phyloP scores from a whole-genome alignment of 2,329 filamentous ascomycete genomes.

The Aquanectria penicillioides region DNA sequence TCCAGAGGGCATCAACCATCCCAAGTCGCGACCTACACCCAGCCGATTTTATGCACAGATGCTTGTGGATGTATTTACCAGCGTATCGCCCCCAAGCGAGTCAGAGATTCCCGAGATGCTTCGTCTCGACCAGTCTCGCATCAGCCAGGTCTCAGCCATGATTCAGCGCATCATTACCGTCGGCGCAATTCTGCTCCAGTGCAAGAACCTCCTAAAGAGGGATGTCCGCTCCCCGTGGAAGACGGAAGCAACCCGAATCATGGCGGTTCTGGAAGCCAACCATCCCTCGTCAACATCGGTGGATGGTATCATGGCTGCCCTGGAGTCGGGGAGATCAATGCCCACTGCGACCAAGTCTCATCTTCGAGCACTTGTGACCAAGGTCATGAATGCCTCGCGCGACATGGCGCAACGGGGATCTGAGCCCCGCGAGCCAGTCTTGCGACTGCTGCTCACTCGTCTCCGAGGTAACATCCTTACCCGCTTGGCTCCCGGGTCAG shows the following conservation, averaged over 20 bases:
- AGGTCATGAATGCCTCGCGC: slow-evolving; percentile 62
- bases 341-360: slow-evolving; percentile 69
- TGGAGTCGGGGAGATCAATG: slow-evolving; percentile 72
- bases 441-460: slow-evolving; percentile 75
- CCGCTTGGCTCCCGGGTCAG: slow-evolving; percentile 71
- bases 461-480: slow-evolving; percentile 73
- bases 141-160: slow-evolving; percentile 54
- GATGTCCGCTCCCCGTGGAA: slow-evolving; percentile 84
- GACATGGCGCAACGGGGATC: slow-evolving; percentile 54
- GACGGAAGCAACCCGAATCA: slow-evolving; percentile 76
- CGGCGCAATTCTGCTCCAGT: slow-evolving; percentile 79
- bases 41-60: slow-evolving; percentile 81
- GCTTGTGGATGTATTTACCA: slow-evolving; percentile 79
- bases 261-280: slow-evolving; percentile 71
- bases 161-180: slow-evolving; percentile 72
- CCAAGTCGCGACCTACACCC: slow-evolving; percentile 69
- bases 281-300: slow-evolving; percentile 63
- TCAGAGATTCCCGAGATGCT: slow-evolving; percentile 78
- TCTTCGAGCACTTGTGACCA: slow-evolving; percentile 65
- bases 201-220: slow-evolving; percentile 84
- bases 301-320: slow-evolving; percentile 70
- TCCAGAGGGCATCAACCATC: slow-evolving; percentile 71
- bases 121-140: slow-evolving; percentile 72
- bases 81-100: slow-evolving; percentile 63
- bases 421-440: slow-evolving; percentile 64